Percentiles rank a stretch among this genome's conserved stretches.
Conservation (phyloP, 1,284 basidiomycete genomes). For the Ceratobasidium sp. region DNA sequence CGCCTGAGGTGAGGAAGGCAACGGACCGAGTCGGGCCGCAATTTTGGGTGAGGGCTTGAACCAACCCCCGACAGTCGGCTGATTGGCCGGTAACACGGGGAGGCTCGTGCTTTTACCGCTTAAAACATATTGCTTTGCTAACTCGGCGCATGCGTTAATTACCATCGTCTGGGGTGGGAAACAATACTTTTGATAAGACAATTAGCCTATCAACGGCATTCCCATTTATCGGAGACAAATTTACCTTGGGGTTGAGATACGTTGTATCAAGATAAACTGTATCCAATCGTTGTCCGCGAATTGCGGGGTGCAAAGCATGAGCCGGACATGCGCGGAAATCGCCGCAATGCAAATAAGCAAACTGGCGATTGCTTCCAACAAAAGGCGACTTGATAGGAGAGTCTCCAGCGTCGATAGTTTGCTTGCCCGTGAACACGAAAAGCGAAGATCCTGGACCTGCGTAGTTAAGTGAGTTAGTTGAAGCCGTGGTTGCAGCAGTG, state of each 20-base stretch:
- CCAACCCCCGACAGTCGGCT: slow-evolving; percentile 11
- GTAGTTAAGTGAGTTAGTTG: neutral
- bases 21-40: slow-evolving; percentile 1
- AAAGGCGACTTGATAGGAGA: slow-evolving; percentile 77
- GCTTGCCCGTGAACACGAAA: slow-evolving; percentile 93
- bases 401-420: slow-evolving; percentile 90
- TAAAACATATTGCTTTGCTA: slow-evolving; percentile 73
- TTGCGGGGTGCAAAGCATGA: slow-evolving; percentile 84
- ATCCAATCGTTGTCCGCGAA: slow-evolving; percentile 85
- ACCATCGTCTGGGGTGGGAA: slow-evolving; percentile 96
- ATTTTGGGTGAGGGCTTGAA: slow-evolving; percentile 25
- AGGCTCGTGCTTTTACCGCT: slow-evolving; percentile 51
- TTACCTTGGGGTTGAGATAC: slow-evolving; percentile 89
- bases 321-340: slow-evolving; percentile 91
- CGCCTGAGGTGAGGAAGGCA: neutral
- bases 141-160: slow-evolving; percentile 89
- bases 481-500: neutral
- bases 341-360: slow-evolving; percentile 95
- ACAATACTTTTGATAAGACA: slow-evolving; percentile 73
- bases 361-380: slow-evolving; percentile 77
- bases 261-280: slow-evolving; percentile 96
- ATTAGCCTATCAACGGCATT: neutral
- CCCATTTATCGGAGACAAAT: slow-evolving; percentile 34
- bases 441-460: slow-evolving; percentile 90
- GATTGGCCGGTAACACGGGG: slow-evolving; percentile 20